Conservation (phyloP, 225 moss, liverwort and hornwort genomes). For the Polytrichum commune region DNA sequence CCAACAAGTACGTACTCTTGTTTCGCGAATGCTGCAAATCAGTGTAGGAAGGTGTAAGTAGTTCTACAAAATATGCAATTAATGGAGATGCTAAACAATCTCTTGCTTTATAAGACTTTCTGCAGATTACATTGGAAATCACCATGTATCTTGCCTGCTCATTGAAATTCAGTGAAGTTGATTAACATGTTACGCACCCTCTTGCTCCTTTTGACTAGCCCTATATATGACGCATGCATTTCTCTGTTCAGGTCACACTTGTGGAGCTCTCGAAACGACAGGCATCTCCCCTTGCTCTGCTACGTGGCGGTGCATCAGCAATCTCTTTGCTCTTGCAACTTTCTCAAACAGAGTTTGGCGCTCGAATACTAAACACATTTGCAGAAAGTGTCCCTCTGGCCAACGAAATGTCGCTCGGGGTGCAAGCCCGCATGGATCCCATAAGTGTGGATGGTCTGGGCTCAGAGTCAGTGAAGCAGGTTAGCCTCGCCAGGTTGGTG, state of each 20-base stretch:
- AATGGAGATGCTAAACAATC: neutral
- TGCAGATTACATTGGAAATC: no score
- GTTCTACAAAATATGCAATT: no score
- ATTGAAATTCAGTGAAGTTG: no score
- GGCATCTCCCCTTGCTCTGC: conserved; percentile 57
- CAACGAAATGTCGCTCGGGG: conserved; percentile 33
- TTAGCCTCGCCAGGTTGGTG: conserved; percentile 17
- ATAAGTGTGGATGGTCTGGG: conserved; percentile 63
- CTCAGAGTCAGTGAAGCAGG: conserved; percentile 30
- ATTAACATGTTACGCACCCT: no score
- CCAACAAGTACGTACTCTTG: conserved; percentile 45
- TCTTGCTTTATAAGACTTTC: neutral
- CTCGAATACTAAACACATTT: conserved; percentile 47
- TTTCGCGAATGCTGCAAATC: no score
- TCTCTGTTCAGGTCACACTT: conserved; percentile 60
- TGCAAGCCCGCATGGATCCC: conserved; percentile 74
- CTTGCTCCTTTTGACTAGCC: no score
- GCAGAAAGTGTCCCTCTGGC: conserved; percentile 32
- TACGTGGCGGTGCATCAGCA: conserved; percentile 64
- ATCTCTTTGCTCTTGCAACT: conserved; percentile 45
- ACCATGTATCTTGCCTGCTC: no score
- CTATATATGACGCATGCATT: neutral
- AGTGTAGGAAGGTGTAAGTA: no score
- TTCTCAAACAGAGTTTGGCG: conserved; percentile 55
- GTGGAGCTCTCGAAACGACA: conserved; percentile 77